Evolutionary conservation across 2,329 filamentous ascomycete genomes (phyloP), one percentile per base, ranked within the genome.

Genomic region (Ceratocystis colombiana): DNA sequence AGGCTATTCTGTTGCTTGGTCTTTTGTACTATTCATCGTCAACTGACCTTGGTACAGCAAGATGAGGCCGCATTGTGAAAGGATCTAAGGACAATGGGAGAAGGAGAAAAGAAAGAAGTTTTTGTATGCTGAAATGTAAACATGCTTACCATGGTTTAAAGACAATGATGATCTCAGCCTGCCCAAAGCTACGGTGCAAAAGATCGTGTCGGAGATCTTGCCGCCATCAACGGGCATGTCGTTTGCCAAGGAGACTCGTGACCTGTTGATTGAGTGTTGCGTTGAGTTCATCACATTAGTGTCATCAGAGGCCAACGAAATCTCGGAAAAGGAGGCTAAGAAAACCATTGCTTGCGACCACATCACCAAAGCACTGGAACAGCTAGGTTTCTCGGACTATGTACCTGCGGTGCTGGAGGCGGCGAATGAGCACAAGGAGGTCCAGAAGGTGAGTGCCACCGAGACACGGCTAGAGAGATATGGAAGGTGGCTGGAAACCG

Each of bases 281-380:
- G 93, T 99, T 73, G 94, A 99, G 76, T 99, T 99, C 76, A 96
- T 99, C 76, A 97, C 94, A 20, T 84, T 99, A 72, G 89, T 99
- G 71, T 96, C 92, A n/a, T 96, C 90, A 61, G 93, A 99, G 78
- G 94, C 94, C 69, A 99, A 99, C 76, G 94, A 99, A 72, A 99
- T 99, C 70, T 95, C 92, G 12, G 94, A 99, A 75, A 96, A 96
- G 76, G 94, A 99, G 73, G 90, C 92, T 62, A 99, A 99, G 80
- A 99, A 99, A 82, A 99, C 94, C 3, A 99, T 99, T 71, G 93
- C 93, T 12, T 96, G 90, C 75, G 94, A 99, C 73, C 94, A 99
- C 78, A 95, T 99, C 72, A 95, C 93, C 73, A 93, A 93, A 73
- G 94, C 94, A 0, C 82, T 99, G 53, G 89, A 93, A 72, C 89